Evolutionary conservation across 768 basidiomycete genomes (phyloP).

Genomic region (Leucosporidium scottii): DNA sequence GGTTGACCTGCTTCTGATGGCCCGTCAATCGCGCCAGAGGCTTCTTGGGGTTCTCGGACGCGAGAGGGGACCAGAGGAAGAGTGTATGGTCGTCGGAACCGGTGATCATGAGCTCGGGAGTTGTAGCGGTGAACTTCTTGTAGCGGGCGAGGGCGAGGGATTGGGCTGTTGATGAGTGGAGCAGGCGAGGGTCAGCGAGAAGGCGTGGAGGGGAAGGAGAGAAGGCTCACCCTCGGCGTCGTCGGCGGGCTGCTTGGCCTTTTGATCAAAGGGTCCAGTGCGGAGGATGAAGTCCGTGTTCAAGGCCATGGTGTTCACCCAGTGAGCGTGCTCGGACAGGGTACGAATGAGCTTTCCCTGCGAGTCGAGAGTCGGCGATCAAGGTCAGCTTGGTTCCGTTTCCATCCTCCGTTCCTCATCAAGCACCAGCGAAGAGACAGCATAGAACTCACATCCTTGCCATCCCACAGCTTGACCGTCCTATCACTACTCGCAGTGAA

Average conservation of each 20-base stretch:
- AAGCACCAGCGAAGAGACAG: no score
- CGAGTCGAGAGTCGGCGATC: background rate
- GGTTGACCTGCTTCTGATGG: constrained; percentile 88
- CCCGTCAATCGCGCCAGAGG: constrained; percentile 76
- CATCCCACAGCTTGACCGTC: constrained; percentile 91
- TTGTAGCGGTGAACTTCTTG: constrained; percentile 47
- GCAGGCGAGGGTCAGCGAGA: background rate
- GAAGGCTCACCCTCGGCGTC: constrained; percentile 70
- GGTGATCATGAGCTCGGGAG: constrained; percentile 79
- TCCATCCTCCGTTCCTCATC: background rate
- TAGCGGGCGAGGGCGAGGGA: constrained; percentile 69
- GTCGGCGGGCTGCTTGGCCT: constrained; percentile 63
- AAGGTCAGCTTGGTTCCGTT: background rate
- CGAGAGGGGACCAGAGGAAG: constrained; percentile 78
- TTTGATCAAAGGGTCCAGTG: constrained; percentile 91
- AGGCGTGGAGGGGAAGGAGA: background rate
- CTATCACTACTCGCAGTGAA: constrained; percentile 95
- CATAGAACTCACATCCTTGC: constrained; percentile 59
- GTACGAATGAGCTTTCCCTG: constrained; percentile 77
- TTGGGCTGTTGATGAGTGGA: constrained; percentile 52
- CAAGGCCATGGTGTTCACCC: constrained; percentile 93
- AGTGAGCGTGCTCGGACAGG: constrained; percentile 92
- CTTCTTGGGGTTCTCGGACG: constrained; percentile 53
- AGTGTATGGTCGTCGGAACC: constrained; percentile 97
- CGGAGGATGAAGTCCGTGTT: constrained; percentile 92